Base-by-base conservation (phyloP, 768 basidiomycete species). In the Tephrocybe sp. region DNA sequence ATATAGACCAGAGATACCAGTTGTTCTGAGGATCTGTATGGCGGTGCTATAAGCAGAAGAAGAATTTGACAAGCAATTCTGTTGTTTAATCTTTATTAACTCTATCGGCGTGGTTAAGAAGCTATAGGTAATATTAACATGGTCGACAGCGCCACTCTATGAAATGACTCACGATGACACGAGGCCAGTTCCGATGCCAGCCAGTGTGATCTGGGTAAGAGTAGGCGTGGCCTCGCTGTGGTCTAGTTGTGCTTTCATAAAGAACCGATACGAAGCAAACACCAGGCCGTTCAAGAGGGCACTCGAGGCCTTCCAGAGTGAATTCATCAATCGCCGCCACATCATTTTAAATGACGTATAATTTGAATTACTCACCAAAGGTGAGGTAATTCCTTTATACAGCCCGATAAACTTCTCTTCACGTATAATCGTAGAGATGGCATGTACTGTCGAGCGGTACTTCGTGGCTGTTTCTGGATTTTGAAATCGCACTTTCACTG, bases 1-100 rank as follows among this genome's bases (percentile, higher is more conserved):
- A 65, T 88, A 96, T 5, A 95, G 66, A 0, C 87, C 90, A 39
- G 69, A 63, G 13, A 89, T 16, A 1, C 90, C 90, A 18, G 76
- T 69, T 41, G 70, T 67, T 37, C 67, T 69, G 40, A 83, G 70
- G 22, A 93, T 83, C 42, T 74, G 64, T 35, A 71, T 63, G 3
- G 82, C 75, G n/a, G 93, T 76, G 18, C 72, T 67, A 9, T 71
- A 60, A 0, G 82, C 77, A 18, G 79, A 80, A 6, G 77, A 70
- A 3, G 78, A 71, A 44, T 69, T 65, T 38, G 70, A 60, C 40
- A 82, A 64, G 46, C 78, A 66, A 25, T 80, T 76, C 56, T 92
- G 89, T 56, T 89, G 87, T 27, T 86, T 79, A 63, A 94, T 91
- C 74, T 96, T 96, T 69, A 96, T 75, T 1, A 94, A 77, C 55